Percentiles rank a stretch among this genome's conserved stretches.
Conservation (phyloP, 2,329 filamentous ascomycete species). For the Ophiognomonia clavigignenti-juglandacearum region DNA sequence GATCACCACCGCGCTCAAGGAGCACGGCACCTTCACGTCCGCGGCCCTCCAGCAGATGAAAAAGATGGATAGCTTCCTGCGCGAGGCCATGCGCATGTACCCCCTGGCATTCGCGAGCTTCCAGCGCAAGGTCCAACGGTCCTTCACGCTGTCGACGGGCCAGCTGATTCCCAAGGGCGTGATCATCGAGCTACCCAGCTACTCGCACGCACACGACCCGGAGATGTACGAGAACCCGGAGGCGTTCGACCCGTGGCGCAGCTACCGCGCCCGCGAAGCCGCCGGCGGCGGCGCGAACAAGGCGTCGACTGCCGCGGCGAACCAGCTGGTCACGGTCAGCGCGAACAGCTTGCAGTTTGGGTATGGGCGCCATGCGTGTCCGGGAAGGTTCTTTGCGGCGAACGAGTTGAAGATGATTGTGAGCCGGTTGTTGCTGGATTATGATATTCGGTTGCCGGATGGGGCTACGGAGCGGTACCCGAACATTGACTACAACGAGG, state of each 20-base stretch:
- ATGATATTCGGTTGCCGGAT: conserved; percentile 24
- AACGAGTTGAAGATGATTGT: conserved; percentile 34
- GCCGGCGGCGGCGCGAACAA: conserved; percentile 24
- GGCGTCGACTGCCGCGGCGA: conserved; percentile 22
- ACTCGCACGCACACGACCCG: conserved; percentile 32
- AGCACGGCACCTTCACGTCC: conserved; percentile 25
- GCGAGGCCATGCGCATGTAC: conserved; percentile 24
- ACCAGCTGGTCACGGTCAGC: conserved; percentile 36
- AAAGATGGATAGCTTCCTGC: conserved; percentile 27
- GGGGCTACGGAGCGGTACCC: conserved; percentile 21
- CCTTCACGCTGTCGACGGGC: conserved; percentile 49
- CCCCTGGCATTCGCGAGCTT: conserved; percentile 34
- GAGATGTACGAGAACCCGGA: conserved; percentile 30
- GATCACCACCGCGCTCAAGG: conserved; percentile 32
- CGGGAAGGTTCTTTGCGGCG: conserved; percentile 33
- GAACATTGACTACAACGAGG: conserved; percentile 20
- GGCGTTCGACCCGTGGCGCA: conserved; percentile 34
- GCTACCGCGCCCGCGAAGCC: conserved; percentile 31
- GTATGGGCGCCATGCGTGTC: conserved; percentile 35
- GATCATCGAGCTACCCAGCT: conserved; percentile 35
- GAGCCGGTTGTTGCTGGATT: conserved; percentile 23
- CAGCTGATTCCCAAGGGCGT: conserved; percentile 41
- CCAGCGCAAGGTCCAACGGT: conserved; percentile 43
- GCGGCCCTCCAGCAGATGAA: conserved; percentile 27
- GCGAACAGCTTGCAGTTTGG: conserved; percentile 31